Conservation (phyloP, 768 basidiomycete species). For the Udeniomyces megalosporus region DNA sequence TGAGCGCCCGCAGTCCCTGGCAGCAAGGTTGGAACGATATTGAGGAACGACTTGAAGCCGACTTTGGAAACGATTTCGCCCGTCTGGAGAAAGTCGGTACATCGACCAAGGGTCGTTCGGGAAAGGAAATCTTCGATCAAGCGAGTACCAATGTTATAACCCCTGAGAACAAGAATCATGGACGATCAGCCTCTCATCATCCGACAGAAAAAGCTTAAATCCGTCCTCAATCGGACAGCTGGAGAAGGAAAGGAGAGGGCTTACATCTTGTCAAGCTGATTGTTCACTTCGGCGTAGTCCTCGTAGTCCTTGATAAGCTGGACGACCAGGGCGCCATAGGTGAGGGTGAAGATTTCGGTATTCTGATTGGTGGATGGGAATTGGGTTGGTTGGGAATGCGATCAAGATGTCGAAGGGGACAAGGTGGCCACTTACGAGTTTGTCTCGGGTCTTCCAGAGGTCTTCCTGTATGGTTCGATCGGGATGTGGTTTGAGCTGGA, state of each 20-base stretch:
- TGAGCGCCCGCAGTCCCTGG: slow-evolving; percentile 24
- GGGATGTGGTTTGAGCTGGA: not conserved
- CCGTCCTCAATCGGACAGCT: not conserved
- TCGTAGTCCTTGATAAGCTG: slow-evolving; percentile 99
- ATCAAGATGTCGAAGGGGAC: not conserved
- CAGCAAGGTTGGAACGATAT: slow-evolving; percentile 67
- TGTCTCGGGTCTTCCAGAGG: slow-evolving; percentile 89
- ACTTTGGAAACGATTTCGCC: slow-evolving; percentile 93
- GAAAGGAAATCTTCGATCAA: slow-evolving; percentile 96
- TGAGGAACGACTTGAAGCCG: slow-evolving; percentile 93
- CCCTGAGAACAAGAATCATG: too few species aligned
- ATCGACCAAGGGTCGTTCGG: slow-evolving; percentile 75
- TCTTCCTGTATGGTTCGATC: slow-evolving; percentile 46
- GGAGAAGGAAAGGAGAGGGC: slow-evolving; percentile 4
- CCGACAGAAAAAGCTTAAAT: too few species aligned
- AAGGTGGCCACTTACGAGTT: slow-evolving; percentile 55
- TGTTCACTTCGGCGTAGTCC: slow-evolving; percentile 70
- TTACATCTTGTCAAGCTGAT: slow-evolving; percentile 76
- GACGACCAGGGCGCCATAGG: slow-evolving; percentile 93
- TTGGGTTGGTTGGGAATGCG: not conserved
- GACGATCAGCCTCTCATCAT: too few species aligned
- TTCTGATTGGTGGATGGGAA: slow-evolving; percentile 41
- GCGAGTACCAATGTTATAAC: slow-evolving; percentile 91
- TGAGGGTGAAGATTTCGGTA: slow-evolving; percentile 89
- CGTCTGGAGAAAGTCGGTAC: slow-evolving; percentile 80